Percentiles rank a stretch among this genome's conserved stretches.
Evolutionary conservation across 345 rosid species (phyloP).

Genomic region (Brassica juncea): DNA sequence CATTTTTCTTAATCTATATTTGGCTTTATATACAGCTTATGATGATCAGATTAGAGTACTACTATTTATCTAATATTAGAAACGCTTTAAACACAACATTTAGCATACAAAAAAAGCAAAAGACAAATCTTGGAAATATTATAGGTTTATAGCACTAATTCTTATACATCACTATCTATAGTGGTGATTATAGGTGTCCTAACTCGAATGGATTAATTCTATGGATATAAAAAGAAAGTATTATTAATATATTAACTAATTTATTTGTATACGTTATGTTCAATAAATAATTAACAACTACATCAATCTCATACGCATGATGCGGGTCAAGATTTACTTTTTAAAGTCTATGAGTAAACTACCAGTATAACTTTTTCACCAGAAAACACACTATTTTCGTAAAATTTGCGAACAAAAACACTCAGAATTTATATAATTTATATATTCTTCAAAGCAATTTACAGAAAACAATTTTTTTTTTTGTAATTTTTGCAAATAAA

Average conservation of each 20-base stretch:
- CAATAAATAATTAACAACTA: background rate
- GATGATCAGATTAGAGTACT: background rate
- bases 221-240: background rate
- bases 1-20: too few species aligned
- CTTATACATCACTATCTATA: slow-evolving; percentile 12
- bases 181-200: slow-evolving; percentile 28
- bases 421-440: too few species aligned
- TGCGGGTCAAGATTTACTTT: background rate
- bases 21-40: too few species aligned
- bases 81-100: background rate
- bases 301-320: background rate
- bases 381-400: background rate
- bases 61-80: background rate
- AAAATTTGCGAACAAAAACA: too few species aligned
- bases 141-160: slow-evolving; percentile 13
- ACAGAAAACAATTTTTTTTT: too few species aligned
- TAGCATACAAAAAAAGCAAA: background rate
- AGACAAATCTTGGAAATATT: background rate
- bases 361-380: background rate
- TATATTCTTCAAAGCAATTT: too few species aligned
- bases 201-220: background rate
- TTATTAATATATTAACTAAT: background rate
- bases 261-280: background rate
- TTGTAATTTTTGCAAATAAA: background rate
- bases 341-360: background rate